Conservation (phyloP, 2,329 filamentous ascomycete genomes). For the Myriangium duriaei region DNA sequence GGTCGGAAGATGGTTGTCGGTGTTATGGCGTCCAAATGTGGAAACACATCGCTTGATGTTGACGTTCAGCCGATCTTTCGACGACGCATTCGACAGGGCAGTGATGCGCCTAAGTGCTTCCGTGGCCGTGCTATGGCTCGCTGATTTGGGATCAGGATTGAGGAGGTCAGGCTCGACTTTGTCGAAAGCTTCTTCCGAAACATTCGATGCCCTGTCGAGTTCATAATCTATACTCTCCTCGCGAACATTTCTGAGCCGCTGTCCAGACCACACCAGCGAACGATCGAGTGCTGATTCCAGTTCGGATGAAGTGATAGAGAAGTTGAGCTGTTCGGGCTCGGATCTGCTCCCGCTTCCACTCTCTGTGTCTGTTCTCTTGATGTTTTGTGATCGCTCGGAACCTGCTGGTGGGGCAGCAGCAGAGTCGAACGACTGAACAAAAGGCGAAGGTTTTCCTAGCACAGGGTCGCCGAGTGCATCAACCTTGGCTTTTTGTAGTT, state of each 20-base stretch:
- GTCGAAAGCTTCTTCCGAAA: slow-evolving; percentile 27
- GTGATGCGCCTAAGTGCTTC: slow-evolving; percentile 72
- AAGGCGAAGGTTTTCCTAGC: slow-evolving; percentile 65
- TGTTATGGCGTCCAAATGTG: slow-evolving; percentile 82
- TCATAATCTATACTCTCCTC: slow-evolving; percentile 24
- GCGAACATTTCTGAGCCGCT: background rate
- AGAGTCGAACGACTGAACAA: slow-evolving; percentile 67
- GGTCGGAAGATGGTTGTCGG: slow-evolving; percentile 56
- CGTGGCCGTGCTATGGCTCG: slow-evolving; percentile 52
- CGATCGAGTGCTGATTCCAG: slow-evolving; percentile 53
- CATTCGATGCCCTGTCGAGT: too few species aligned
- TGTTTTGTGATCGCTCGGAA: slow-evolving; percentile 7
- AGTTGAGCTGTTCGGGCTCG: slow-evolving; percentile 48
- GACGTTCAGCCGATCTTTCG: slow-evolving; percentile 64
- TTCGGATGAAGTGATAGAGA: slow-evolving; percentile 58
- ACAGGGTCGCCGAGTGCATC: slow-evolving; percentile 63
- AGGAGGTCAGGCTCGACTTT: slow-evolving; percentile 27
- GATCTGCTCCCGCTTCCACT: slow-evolving; percentile 4
- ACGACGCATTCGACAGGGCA: slow-evolving; percentile 61
- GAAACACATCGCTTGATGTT: slow-evolving; percentile 78
- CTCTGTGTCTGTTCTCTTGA: slow-evolving; percentile 13
- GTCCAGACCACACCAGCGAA: slow-evolving; percentile 30
- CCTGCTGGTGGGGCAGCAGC: slow-evolving; percentile 29
- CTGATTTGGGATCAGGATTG: slow-evolving; percentile 30
- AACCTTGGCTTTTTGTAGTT: slow-evolving; percentile 53